A percentile compares a stretch with the other conserved stretches of the same genome.
These are phyloP conservation scores for Ceriops tagal DNA, from an alignment of 345 rosid genomes.

Conservation along the genomic window DNA sequence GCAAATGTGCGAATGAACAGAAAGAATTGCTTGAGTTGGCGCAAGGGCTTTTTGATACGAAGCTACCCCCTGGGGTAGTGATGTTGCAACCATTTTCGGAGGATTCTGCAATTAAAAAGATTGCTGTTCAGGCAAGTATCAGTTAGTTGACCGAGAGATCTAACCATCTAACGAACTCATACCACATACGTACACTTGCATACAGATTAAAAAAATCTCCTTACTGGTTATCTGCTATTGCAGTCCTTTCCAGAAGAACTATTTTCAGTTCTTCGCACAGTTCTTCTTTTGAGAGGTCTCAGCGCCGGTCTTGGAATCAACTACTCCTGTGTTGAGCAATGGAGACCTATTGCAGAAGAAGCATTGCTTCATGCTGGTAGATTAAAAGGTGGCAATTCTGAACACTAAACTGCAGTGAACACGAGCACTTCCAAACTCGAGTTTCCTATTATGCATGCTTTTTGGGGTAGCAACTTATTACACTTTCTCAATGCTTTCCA, in stretches of 20 bases:
- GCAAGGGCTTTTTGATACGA: conserved; percentile 80
- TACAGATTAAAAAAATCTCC: too few species aligned
- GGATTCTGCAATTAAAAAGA: conserved; percentile 72
- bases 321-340: conserved; percentile 80
- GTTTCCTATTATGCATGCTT: too few species aligned
- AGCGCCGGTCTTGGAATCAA: conserved; percentile 87
- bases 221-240: background rate
- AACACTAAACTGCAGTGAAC: background rate
- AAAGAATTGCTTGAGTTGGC: conserved; percentile 73
- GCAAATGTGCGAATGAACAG: conserved; percentile 57
- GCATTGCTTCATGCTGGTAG: conserved; percentile 69
- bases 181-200: too few species aligned
- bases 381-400: conserved; percentile 46
- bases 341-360: conserved; percentile 90
- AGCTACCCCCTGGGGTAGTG: conserved; percentile 74
- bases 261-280: conserved; percentile 84
- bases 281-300: conserved; percentile 82
- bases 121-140: conserved; percentile 58
- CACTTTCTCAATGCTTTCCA: conserved; percentile 12
- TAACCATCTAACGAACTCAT: too few species aligned
- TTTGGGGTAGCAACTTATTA: background rate
- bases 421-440: background rate
- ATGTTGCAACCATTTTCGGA: conserved; percentile 86
- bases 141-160: background rate
- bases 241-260: conserved; percentile 94